Conservation (phyloP, 176 grass and related monocot species). For the Avena atlantica region DNA sequence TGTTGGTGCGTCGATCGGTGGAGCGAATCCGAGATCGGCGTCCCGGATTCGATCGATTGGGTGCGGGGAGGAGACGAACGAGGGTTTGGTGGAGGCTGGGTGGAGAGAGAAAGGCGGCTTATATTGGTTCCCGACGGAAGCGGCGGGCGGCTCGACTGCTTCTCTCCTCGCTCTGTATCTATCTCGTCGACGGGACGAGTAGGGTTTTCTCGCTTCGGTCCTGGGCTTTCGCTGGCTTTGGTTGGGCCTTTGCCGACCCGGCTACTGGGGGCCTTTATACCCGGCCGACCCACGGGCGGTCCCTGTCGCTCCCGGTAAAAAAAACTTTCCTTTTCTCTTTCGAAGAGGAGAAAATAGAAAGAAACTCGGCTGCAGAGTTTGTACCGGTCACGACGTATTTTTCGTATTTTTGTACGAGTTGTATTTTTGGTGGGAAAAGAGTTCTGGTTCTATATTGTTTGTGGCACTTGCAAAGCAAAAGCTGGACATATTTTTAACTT, state of each 20-base stretch:
- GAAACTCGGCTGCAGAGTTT: too few species aligned
- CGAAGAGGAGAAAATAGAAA: too few species aligned
- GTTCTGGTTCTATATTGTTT: too few species aligned
- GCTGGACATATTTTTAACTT: too few species aligned
- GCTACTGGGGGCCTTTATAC: not conserved
- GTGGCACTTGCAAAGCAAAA: too few species aligned
- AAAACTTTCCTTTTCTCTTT: too few species aligned
- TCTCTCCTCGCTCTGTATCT: not conserved
- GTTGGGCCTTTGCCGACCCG: not conserved
- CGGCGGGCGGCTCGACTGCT: slow-evolving; percentile 50
- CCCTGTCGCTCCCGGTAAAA: not conserved
- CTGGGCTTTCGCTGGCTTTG: not conserved
- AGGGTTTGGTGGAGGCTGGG: slow-evolving; percentile 2
- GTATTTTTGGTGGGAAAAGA: too few species aligned
- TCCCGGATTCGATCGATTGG: slow-evolving; percentile 41
- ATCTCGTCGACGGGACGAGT: not conserved
- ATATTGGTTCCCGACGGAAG: slow-evolving; percentile 51
- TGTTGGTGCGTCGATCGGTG: not conserved
- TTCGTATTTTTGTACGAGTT: too few species aligned
- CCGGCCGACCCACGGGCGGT: not conserved
- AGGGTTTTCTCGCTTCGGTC: not conserved
- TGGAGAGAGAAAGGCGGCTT: slow-evolving; percentile 40
- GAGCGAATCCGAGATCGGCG: slow-evolving; percentile 56
- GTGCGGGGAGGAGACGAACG: not conserved
- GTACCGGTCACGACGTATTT: too few species aligned